Percentiles rank a stretch among this genome's conserved stretches.
Conservation (phyloP, 2,329 filamentous ascomycete genomes). For the Colletotrichum brevisporum region DNA sequence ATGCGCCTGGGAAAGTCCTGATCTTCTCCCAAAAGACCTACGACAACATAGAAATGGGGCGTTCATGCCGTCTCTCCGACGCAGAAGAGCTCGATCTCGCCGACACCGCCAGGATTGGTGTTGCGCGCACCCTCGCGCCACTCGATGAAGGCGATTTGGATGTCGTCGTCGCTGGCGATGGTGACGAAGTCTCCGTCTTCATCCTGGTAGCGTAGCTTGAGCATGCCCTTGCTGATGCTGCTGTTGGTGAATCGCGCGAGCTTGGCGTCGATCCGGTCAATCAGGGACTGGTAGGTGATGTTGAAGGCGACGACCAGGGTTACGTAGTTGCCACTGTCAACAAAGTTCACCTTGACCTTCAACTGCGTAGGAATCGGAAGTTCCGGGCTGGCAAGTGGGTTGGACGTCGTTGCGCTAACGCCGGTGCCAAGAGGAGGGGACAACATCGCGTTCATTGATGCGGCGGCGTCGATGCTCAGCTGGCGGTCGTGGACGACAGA, state of each 20-base stretch:
- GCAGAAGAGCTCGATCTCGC: slow-evolving; percentile 92
- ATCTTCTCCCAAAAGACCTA: slow-evolving; percentile 30
- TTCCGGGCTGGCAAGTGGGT: slow-evolving; percentile 61
- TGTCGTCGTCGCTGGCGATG: slow-evolving; percentile 95
- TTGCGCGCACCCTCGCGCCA: slow-evolving; percentile 81
- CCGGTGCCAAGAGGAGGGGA: slow-evolving; percentile 61
- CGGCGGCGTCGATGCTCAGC: slow-evolving; percentile 56
- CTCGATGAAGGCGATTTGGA: slow-evolving; percentile 94
- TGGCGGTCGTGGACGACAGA: slow-evolving; percentile 54
- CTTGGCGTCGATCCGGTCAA: slow-evolving; percentile 96
- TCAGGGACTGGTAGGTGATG: slow-evolving; percentile 92
- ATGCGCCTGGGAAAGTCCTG: slow-evolving; percentile 39
- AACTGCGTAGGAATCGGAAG: slow-evolving; percentile 78
- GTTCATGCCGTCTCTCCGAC: slow-evolving; percentile 61
- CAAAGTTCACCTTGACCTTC: slow-evolving; percentile 93
- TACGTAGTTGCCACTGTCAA: slow-evolving; percentile 84
- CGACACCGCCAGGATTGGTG: slow-evolving; percentile 77
- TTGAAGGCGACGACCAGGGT: slow-evolving; percentile 97
- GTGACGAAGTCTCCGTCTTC: slow-evolving; percentile 94
- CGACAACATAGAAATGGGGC: slow-evolving; percentile 40
- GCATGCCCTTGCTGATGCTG: slow-evolving; percentile 84
- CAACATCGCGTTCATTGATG: slow-evolving; percentile 50
- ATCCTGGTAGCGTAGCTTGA: slow-evolving; percentile 92
- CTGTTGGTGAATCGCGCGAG: slow-evolving; percentile 87
- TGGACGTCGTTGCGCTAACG: slow-evolving; percentile 44